Conservation (phyloP, 345 rosid species). For the Eucalyptus tenuipes region DNA sequence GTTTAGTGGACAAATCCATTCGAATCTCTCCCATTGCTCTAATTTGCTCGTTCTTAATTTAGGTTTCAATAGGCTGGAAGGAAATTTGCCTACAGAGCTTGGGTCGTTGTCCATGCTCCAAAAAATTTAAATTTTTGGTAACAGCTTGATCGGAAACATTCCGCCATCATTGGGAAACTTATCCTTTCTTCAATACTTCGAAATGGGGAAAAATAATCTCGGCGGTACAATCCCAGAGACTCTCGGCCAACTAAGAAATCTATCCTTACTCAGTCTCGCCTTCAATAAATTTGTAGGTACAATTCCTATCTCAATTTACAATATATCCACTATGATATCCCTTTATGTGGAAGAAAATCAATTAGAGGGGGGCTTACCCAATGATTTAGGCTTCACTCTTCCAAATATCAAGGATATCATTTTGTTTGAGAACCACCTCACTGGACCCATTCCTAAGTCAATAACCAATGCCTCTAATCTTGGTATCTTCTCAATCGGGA, state of each 20-base stretch:
- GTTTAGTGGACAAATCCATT: background rate
- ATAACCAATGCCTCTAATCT: background rate
- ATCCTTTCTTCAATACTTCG: background rate
- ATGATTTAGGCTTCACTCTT: background rate
- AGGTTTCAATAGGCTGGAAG: background rate
- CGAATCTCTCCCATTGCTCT: background rate
- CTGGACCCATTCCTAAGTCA: background rate
- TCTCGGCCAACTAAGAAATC: background rate
- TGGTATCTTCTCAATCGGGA: rapidly evolving
- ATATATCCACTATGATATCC: background rate
- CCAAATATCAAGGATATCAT: background rate
- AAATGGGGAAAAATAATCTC: background rate
- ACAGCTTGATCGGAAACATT: background rate
- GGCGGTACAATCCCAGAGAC: background rate
- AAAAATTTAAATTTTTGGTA: rapidly evolving
- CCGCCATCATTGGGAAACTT: background rate
- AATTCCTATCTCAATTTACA: background rate
- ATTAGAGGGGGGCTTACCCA: constrained; percentile 1
- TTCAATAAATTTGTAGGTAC: background rate
- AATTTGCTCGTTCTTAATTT: background rate
- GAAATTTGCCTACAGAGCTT: background rate
- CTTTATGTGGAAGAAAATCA: rapidly evolving
- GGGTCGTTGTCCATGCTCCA: background rate
- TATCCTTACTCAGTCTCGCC: rapidly evolving
- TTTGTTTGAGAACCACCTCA: rapidly evolving